Evolutionary conservation across 305 asterid species (phyloP).

Genomic region (Coffea humblotiana): DNA sequence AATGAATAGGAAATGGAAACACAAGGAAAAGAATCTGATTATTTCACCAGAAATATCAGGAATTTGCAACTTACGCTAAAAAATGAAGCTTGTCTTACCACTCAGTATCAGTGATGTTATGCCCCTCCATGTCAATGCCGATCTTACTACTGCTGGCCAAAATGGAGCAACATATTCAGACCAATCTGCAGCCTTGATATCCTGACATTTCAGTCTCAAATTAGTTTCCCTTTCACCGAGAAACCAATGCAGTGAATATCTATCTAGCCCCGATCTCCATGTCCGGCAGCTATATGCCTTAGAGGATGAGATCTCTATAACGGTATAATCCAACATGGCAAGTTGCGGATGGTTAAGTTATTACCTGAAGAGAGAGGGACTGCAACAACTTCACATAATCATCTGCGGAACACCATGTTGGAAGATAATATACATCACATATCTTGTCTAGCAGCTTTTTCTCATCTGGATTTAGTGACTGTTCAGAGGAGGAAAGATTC

Average conservation of each 20-base stretch:
- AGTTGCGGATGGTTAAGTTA: neutral
- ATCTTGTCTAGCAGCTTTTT: conserved; percentile 60
- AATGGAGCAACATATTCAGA: conserved; percentile 88
- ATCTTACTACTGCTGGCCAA: conserved; percentile 92
- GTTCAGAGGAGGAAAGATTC: conserved; percentile 72
- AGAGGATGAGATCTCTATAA: neutral
- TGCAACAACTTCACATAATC: conserved; percentile 73
- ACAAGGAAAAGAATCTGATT: neutral
- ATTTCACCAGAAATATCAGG: neutral
- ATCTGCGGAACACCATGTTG: conserved; percentile 85
- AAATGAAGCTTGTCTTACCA: conserved; percentile 45
- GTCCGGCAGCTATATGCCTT: neutral
- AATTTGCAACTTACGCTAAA: neutral
- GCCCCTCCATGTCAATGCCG: conserved; percentile 93
- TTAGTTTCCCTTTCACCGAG: neutral
- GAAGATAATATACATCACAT: conserved; percentile 75
- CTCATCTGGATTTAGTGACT: conserved; percentile 63
- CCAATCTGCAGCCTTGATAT: conserved; percentile 83
- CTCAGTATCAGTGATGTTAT: conserved; percentile 67
- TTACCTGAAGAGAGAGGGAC: conserved; percentile 72
- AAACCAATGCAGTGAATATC: neutral
- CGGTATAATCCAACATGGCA: neutral
- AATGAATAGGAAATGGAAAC: neutral
- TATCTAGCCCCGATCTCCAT: neutral
- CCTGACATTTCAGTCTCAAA: conserved; percentile 40